Conservation (phyloP, 352 stramenopile genomes). For the Phytophthora hybrid region DNA sequence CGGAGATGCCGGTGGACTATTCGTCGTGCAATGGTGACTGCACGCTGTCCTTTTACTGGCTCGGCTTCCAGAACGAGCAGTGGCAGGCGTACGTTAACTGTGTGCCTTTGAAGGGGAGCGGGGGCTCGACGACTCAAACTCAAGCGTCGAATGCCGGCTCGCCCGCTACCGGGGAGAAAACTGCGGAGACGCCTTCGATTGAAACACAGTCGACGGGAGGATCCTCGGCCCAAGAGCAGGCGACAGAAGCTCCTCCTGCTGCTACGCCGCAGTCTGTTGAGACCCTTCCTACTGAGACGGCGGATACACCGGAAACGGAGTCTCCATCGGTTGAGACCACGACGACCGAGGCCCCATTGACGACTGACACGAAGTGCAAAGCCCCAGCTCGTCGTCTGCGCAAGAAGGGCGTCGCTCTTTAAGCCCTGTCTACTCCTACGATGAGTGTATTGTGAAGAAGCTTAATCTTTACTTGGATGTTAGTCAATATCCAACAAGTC, state of each 20-base stretch:
- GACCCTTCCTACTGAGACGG: not conserved
- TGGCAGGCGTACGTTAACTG: conserved; percentile 56
- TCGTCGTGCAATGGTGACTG: conserved; percentile 48
- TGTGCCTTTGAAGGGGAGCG: conserved; percentile 30
- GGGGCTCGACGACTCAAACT: conserved; percentile 6
- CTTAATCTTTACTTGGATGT: too few relatives aligned
- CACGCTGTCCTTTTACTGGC: conserved; percentile 58
- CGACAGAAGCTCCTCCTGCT: not conserved
- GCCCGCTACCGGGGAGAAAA: not conserved
- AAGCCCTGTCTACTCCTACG: too few relatives aligned
- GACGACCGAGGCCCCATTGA: not conserved
- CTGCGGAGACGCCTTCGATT: not conserved
- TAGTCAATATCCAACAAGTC: too few relatives aligned
- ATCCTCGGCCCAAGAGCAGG: not conserved
- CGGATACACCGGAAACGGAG: not conserved
- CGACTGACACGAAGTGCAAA: conserved; percentile 24
- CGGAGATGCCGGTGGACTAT: conserved; percentile 46
- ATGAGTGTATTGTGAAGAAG: too few relatives aligned
- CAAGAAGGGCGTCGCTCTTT: too few relatives aligned
- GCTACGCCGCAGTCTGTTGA: not conserved
- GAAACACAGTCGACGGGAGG: conserved; percentile 3
- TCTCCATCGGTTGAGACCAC: conserved; percentile 3
- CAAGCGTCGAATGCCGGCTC: conserved; percentile 16
- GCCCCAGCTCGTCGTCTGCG: conserved; percentile 22
- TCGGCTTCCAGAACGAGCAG: conserved; percentile 47